A percentile compares a stretch with the other conserved stretches of the same genome.
phyloP scores from a whole-genome alignment of 2,329 filamentous ascomycete genomes.

The Pseudogymnoascus sp. region DNA sequence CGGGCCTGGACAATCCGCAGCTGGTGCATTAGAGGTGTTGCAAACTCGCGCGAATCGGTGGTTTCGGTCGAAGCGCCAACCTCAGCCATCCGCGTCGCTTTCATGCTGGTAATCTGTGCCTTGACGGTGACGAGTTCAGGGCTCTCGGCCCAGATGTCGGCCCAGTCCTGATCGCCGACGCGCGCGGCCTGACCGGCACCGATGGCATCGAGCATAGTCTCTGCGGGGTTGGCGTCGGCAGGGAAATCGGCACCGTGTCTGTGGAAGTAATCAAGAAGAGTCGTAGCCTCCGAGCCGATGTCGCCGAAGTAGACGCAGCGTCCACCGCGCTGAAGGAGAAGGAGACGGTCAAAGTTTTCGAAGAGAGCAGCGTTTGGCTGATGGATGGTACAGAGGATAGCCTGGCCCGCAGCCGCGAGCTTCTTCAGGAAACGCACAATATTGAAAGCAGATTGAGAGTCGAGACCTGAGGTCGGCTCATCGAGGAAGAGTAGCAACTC shows the following conservation, averaged over 20 bases:
- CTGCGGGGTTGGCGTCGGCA: slow-evolving; percentile 46
- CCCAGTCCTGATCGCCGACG: slow-evolving; percentile 63
- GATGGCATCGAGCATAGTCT: slow-evolving; percentile 32
- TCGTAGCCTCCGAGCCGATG: slow-evolving; percentile 52
- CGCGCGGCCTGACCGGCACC: slow-evolving; percentile 48
- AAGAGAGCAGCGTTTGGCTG: slow-evolving; percentile 49
- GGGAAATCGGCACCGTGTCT: slow-evolving; percentile 47
- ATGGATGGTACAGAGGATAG: slow-evolving; percentile 49
- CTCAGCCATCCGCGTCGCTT: slow-evolving; percentile 40
- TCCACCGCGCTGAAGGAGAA: slow-evolving; percentile 59
- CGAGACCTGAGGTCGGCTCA: slow-evolving; percentile 55
- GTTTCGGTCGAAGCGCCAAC: slow-evolving; percentile 42
- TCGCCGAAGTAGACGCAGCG: slow-evolving; percentile 64
- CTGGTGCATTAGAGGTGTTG: slow-evolving; percentile 58
- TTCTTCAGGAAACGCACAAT: slow-evolving; percentile 57
- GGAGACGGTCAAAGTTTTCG: slow-evolving; percentile 50
- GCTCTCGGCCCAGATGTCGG: slow-evolving; percentile 62
- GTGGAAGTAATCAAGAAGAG: slow-evolving; percentile 57
- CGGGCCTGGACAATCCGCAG: slow-evolving; percentile 57
- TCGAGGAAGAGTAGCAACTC: slow-evolving; percentile 55
- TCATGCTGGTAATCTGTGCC: slow-evolving; percentile 50
- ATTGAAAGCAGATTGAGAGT: slow-evolving; percentile 56
- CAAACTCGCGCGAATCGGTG: slow-evolving; percentile 61
- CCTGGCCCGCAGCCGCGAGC: slow-evolving; percentile 48
- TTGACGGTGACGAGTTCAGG: slow-evolving; percentile 49